Conservation (phyloP, 208 protist species). For the Leishmania martiniquensis region DNA sequence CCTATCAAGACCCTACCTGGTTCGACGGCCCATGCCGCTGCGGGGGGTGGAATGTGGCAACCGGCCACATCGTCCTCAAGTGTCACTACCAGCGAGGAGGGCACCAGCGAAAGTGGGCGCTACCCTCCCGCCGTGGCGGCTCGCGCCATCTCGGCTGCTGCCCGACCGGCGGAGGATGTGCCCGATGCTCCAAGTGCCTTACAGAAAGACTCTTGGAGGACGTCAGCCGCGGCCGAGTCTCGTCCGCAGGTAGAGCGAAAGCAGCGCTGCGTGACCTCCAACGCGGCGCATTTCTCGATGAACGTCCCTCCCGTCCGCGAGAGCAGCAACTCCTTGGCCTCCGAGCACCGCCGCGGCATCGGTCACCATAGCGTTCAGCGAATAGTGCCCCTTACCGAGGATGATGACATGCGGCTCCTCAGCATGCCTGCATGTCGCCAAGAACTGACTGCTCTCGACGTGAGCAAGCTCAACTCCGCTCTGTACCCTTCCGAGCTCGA, state of each 20-base stretch:
- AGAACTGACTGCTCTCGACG: slow-evolving; percentile 5
- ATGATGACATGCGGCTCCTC: background rate
- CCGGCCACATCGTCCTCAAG: background rate
- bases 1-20: background rate
- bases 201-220: background rate
- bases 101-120: background rate
- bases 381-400: slow-evolving; percentile 1
- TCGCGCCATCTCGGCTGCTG: background rate
- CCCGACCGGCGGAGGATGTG: background rate
- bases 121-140: background rate
- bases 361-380: slow-evolving; percentile 21
- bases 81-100: background rate
- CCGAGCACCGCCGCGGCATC: background rate
- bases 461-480: background rate
- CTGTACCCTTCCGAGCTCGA: slow-evolving; percentile 17
- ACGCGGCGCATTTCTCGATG: slow-evolving; percentile 3
- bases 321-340: background rate
- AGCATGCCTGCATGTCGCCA: background rate
- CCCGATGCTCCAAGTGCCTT: background rate
- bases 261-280: background rate
- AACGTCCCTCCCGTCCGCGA: slow-evolving; percentile 9
- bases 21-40: background rate
- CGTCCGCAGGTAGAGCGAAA: background rate
- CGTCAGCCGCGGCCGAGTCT: background rate
- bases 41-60: background rate